These are phyloP conservation scores for Blastobotrys indianensis DNA, from an alignment of 1,139 yeast genomes.

Conservation along the genomic window DNA sequence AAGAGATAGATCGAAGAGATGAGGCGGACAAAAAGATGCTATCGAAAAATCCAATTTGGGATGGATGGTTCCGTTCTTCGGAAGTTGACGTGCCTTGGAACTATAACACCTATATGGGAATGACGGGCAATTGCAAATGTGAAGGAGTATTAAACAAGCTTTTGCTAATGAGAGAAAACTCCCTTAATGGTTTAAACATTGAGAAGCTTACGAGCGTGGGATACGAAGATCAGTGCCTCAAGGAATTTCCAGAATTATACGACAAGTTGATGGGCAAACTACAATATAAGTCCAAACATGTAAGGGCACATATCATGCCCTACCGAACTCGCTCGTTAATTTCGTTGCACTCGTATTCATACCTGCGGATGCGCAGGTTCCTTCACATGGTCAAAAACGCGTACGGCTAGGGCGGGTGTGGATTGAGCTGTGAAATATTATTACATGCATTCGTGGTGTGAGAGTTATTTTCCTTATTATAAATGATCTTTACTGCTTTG, in stretches of 20 bases:
- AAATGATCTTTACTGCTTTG: slow-evolving; percentile 8
- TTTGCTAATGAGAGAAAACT: not conserved
- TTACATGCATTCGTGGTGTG: too few relatives aligned
- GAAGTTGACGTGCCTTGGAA: not conserved
- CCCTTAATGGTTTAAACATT: not conserved
- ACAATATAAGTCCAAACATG: slow-evolving; percentile 3
- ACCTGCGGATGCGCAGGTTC: slow-evolving; percentile 1
- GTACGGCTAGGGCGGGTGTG: not conserved
- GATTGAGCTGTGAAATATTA: not conserved
- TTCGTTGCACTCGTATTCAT: not conserved
- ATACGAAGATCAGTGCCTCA: slow-evolving; percentile 1
- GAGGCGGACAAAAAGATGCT: slow-evolving; percentile 2
- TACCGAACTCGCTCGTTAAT: slow-evolving; percentile 5
- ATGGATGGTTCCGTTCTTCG: slow-evolving; percentile 2
- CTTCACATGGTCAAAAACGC: not conserved
- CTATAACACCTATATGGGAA: slow-evolving; percentile 11
- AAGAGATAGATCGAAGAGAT: not conserved
- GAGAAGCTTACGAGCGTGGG: not conserved
- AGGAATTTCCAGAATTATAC: slow-evolving; percentile 2
- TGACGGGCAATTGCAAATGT: slow-evolving; percentile 5
- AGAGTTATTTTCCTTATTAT: not conserved
- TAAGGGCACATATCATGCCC: slow-evolving; percentile 4
- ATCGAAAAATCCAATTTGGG: not conserved
- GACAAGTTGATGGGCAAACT: not conserved
- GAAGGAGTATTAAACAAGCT: not conserved